phyloP scores from a whole-genome alignment of 352 stramenopile species.

The Phytopythium kandeliae region DNA sequence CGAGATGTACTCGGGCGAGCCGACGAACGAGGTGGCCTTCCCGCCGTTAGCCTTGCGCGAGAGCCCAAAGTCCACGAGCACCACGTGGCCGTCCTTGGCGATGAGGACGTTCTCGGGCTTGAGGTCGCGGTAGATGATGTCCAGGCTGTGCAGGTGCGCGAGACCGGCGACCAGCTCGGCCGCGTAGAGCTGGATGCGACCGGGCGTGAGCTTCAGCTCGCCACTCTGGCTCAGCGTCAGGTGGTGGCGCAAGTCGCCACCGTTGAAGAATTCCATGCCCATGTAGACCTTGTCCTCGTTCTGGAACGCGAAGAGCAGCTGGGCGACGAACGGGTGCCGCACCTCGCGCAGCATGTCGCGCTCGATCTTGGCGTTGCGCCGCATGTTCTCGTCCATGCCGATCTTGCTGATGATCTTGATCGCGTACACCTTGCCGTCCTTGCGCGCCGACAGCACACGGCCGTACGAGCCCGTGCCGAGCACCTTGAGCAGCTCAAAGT shows the following conservation, averaged over 20 bases:
- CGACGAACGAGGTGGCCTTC: conserved; percentile 72
- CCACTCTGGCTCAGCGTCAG: conserved; percentile 62
- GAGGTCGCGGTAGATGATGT: conserved; percentile 88
- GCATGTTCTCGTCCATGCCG: conserved; percentile 79
- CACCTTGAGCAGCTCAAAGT: conserved; percentile 86
- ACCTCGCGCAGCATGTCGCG: conserved; percentile 93
- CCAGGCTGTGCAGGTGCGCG: conserved; percentile 85
- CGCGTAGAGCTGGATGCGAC: conserved; percentile 80
- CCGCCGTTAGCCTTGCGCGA: conserved; percentile 40
- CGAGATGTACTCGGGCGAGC: conserved; percentile 89
- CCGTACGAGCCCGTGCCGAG: conserved; percentile 82
- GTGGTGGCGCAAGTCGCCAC: conserved; percentile 91
- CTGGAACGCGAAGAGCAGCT: conserved; percentile 96
- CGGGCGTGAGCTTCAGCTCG: conserved; percentile 59
- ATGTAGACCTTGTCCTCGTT: conserved; percentile 98
- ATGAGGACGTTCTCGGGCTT: conserved; percentile 89
- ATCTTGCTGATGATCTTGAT: conserved; percentile 91
- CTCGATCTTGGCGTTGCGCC: conserved; percentile 87
- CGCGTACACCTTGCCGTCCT: conserved; percentile 70
- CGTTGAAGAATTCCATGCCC: conserved; percentile 98
- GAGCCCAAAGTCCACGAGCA: conserved; percentile 90
- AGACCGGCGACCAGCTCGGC: conserved; percentile 78
- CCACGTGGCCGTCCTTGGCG: conserved; percentile 84
- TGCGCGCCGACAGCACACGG: conserved; percentile 70
- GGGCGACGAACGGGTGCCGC: conserved; percentile 96